A percentile compares a stretch with the other conserved stretches of the same genome.
These are phyloP conservation scores for Geranium brycei DNA, from an alignment of 345 rosid species.

Conservation along the genomic window DNA sequence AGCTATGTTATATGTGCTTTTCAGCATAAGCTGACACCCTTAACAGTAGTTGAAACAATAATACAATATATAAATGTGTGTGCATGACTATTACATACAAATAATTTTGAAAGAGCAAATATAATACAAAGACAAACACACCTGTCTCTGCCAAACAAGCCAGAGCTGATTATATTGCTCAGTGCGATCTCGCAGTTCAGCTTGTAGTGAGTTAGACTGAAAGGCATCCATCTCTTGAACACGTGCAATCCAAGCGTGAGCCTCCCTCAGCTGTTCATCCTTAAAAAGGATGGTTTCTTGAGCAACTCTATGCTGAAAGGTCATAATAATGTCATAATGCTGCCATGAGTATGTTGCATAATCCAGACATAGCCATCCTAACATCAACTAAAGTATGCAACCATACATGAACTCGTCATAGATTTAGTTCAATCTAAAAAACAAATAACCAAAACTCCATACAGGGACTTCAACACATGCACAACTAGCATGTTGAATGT, in stretches of 20 bases:
- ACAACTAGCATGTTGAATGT: not conserved
- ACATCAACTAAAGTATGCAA: not conserved
- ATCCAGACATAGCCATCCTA: not conserved
- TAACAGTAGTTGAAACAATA: too few relatives aligned
- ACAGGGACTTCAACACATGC: not conserved
- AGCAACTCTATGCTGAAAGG: slow-evolving; percentile 72
- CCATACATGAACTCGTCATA: not conserved
- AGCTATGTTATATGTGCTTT: too few relatives aligned
- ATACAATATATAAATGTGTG: too few relatives aligned
- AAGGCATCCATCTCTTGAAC: slow-evolving; percentile 81
- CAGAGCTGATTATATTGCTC: slow-evolving; percentile 87
- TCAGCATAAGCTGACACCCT: too few relatives aligned
- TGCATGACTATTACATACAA: not conserved
- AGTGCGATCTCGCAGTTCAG: slow-evolving; percentile 70
- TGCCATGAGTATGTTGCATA: not conserved
- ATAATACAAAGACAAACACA: slow-evolving; percentile 18
- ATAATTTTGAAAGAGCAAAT: slow-evolving; percentile 2
- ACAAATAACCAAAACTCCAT: not conserved
- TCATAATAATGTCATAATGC: slow-evolving; percentile 9
- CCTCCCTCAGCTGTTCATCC: slow-evolving; percentile 80
- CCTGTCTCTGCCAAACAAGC: slow-evolving; percentile 96
- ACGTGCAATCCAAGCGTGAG: slow-evolving; percentile 69
- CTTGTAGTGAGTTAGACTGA: slow-evolving; percentile 72
- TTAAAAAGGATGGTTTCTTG: slow-evolving; percentile 70
- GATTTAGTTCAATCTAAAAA: not conserved